These are phyloP conservation scores for Tieghemostelium lacteum DNA, from an alignment of 78 protist genomes.

Conservation along the genomic window DNA sequence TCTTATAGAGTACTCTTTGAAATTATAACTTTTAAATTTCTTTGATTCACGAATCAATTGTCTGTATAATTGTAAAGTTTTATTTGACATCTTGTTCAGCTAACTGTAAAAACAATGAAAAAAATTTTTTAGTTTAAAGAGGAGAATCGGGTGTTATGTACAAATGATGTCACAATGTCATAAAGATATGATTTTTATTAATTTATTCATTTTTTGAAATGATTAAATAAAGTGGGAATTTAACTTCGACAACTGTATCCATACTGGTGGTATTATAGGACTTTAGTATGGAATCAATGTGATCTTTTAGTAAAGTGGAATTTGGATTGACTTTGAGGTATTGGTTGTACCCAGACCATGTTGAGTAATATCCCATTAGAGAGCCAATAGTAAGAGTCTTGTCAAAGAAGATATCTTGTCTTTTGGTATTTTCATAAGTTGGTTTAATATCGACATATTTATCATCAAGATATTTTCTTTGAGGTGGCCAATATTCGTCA, in stretches of 20 bases:
- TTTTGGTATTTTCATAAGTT: conserved; percentile 36
- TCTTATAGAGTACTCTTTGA: conserved; percentile 52
- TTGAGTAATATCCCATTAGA: conserved; percentile 41
- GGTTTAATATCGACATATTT: conserved; percentile 44
- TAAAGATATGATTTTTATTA: too few relatives aligned
- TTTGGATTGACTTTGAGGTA: background rate
- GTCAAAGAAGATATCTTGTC: conserved; percentile 17
- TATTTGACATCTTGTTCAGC: background rate
- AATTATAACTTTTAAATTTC: conserved; percentile 40
- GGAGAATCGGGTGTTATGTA: too few relatives aligned
- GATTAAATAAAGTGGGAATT: conserved; percentile 30
- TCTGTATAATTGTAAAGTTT: conserved; percentile 22
- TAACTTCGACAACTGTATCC: background rate
- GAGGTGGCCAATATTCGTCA: conserved; percentile 33
- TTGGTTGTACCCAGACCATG: conserved; percentile 51
- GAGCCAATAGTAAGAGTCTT: conserved; percentile 16
- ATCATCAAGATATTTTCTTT: conserved; percentile 31
- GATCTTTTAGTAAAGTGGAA: background rate
- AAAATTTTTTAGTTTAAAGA: too few relatives aligned
- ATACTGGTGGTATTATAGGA: conserved; percentile 25
- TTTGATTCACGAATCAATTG: conserved; percentile 18
- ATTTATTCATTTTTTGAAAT: conserved; percentile 11
- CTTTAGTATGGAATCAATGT: conserved; percentile 1
- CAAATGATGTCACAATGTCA: too few relatives aligned
- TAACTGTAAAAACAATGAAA: too few relatives aligned